Evolutionary conservation across 495 filamentous ascomycete genomes (phyloP).

Genomic region (Neohortaea acidophila): DNA sequence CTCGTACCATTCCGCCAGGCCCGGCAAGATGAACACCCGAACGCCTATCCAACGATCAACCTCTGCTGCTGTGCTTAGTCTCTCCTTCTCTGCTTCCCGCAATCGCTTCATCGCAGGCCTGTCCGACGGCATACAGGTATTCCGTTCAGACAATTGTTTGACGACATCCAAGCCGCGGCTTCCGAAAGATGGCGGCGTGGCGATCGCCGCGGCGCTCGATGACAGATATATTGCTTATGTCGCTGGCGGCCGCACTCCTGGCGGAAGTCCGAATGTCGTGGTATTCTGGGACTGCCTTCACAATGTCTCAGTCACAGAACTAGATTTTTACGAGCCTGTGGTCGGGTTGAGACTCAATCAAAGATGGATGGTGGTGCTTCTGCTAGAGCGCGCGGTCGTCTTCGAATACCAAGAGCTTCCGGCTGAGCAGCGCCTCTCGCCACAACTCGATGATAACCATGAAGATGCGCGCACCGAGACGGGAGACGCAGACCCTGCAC

Average conservation of each 20-base stretch:
- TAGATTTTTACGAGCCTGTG: constrained; percentile 46
- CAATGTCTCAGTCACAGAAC: constrained; percentile 53
- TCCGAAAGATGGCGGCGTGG: constrained; percentile 45
- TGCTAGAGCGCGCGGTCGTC: constrained; percentile 25
- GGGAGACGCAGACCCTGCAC: constrained; percentile 49
- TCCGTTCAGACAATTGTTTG: constrained; percentile 9
- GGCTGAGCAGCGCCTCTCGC: background rate
- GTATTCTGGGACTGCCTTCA: constrained; percentile 87
- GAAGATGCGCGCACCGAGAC: constrained; percentile 47
- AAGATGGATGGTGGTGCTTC: constrained; percentile 51
- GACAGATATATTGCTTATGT: constrained; percentile 81
- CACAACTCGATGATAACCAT: background rate
- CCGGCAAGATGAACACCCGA: constrained; percentile 71
- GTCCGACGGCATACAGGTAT: constrained; percentile 47
- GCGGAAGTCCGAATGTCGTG: constrained; percentile 76
- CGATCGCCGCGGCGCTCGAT: constrained; percentile 72
- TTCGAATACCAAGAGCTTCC: constrained; percentile 11
- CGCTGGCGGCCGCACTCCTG: constrained; percentile 73
- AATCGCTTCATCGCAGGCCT: constrained; percentile 82
- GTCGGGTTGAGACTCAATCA: constrained; percentile 6
- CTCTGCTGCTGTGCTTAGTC: constrained; percentile 62
- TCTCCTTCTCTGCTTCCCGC: constrained; percentile 73
- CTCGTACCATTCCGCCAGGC: no score
- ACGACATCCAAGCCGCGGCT: constrained; percentile 8
- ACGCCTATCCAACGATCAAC: constrained; percentile 64